Evolutionary conservation across 2,329 filamentous ascomycete species (phyloP).

Genomic region (Acephala macrosclerotiorum): DNA sequence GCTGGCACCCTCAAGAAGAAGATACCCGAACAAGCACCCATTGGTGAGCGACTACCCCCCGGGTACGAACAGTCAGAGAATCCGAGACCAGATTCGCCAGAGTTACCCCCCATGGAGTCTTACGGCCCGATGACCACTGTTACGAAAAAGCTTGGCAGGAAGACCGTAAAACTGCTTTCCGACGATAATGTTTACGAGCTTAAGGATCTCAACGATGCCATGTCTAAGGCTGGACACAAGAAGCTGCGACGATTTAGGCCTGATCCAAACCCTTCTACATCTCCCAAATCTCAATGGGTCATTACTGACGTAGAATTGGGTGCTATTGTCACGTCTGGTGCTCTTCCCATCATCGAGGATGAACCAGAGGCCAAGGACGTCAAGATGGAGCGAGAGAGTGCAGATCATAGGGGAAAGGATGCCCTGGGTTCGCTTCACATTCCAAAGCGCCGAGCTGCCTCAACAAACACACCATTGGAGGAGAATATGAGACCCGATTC

Average conservation of each 20-base stretch:
- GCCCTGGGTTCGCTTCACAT: constrained; percentile 14
- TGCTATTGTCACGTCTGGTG: constrained; percentile 18
- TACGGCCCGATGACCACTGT: constrained; percentile 14
- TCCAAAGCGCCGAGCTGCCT: constrained; percentile 23
- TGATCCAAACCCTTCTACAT: not conserved
- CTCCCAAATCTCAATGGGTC: not conserved
- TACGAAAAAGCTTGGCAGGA: constrained; percentile 10
- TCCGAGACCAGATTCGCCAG: not conserved
- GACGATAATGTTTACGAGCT: constrained; percentile 25
- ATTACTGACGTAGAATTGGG: not conserved
- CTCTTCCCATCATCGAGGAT: not conserved
- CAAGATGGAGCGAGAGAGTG: constrained; percentile 6
- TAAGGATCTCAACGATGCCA: constrained; percentile 35
- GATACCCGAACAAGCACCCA: constrained; percentile 35
- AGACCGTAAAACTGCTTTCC: constrained; percentile 14
- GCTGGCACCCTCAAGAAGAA: constrained; percentile 17
- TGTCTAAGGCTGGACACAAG: constrained; percentile 30
- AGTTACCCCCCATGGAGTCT: not conserved
- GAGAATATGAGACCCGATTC: constrained; percentile 33
- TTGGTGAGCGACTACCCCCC: constrained; percentile 40
- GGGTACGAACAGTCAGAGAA: constrained; percentile 20
- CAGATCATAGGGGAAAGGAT: not conserved
- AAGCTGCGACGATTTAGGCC: not conserved
- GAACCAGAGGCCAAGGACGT: not conserved
- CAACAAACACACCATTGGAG: constrained; percentile 27